Conservation (phyloP, 2,329 filamentous ascomycete genomes). For the Aureobasidium subglaciale region DNA sequence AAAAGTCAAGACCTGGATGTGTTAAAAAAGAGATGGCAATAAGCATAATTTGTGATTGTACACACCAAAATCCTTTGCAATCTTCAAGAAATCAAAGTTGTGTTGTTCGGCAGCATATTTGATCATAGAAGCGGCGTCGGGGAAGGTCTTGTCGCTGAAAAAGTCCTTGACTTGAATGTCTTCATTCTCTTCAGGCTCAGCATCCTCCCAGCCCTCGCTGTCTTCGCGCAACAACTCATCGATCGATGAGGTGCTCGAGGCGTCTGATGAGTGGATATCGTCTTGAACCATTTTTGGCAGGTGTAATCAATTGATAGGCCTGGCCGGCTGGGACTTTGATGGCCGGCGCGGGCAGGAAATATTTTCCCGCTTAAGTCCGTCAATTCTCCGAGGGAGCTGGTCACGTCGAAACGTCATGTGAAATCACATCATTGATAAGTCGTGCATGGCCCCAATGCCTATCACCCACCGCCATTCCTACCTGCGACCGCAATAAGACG, state of each 20-base stretch:
- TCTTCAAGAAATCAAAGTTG: constrained; percentile 34
- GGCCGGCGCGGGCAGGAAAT: not conserved
- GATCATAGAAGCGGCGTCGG: constrained; percentile 29
- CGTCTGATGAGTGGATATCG: constrained; percentile 17
- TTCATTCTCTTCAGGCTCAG: constrained; percentile 33
- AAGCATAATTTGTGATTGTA: too few species aligned
- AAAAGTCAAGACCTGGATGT: constrained; percentile 37
- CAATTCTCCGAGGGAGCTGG: not conserved
- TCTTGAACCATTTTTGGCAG: constrained; percentile 1
- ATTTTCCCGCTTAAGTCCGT: constrained; percentile 4
- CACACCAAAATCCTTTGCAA: constrained; percentile 32
- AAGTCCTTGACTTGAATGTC: constrained; percentile 33
- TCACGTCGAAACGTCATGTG: not conserved
- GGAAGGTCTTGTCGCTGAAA: constrained; percentile 32
- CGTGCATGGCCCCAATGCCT: not conserved
- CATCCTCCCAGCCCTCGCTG: constrained; percentile 39
- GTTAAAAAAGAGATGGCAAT: not conserved
- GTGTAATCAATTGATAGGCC: not conserved
- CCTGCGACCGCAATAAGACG: not conserved
- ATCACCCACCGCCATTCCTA: not conserved
- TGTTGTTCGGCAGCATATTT: constrained; percentile 32
- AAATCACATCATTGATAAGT: constrained; percentile 14
- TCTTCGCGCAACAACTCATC: constrained; percentile 19
- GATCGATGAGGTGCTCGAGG: constrained; percentile 19
- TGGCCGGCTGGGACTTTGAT: not conserved